These are phyloP conservation scores for Ascochyta viciae-villosae DNA, from an alignment of 2,329 filamentous ascomycete genomes.

Conservation along the genomic window DNA sequence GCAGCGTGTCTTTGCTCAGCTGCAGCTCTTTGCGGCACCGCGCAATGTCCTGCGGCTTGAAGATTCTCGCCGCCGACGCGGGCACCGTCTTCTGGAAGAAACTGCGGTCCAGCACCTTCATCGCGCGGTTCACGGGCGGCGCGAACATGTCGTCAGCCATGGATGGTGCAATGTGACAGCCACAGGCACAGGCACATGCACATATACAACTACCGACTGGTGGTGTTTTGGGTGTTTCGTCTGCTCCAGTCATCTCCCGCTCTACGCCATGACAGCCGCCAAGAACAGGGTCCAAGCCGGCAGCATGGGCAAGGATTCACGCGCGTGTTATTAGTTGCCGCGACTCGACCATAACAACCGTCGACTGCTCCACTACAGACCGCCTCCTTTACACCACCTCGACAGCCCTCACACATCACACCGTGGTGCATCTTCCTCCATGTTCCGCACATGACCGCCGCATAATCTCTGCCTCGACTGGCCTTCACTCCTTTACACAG, in stretches of 20 bases:
- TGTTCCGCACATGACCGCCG: conserved; percentile 32
- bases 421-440: conserved; percentile 41
- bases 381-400: conserved; percentile 32
- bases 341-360: conserved; percentile 33
- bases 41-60: conserved; percentile 77
- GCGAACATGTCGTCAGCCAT: conserved; percentile 66
- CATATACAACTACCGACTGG: background rate
- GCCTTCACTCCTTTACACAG: conserved; percentile 22
- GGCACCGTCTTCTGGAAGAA: conserved; percentile 81
- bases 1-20: conserved; percentile 70
- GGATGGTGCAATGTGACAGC: conserved; percentile 3
- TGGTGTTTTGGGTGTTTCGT: background rate
- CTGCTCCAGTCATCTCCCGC: background rate
- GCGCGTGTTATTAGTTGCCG: conserved; percentile 36
- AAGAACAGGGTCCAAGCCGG: conserved; percentile 21
- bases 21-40: conserved; percentile 72
- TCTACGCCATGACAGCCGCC: conserved; percentile 21
- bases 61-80: conserved; percentile 78
- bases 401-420: background rate
- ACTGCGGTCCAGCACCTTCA: conserved; percentile 79
- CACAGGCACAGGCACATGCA: background rate
- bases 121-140: conserved; percentile 80
- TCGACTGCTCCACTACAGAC: conserved; percentile 17
- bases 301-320: conserved; percentile 34
- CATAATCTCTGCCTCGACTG: conserved; percentile 18